These are phyloP conservation scores for Canna indica DNA, from an alignment of 176 grass and related monocot species.

Conservation along the genomic window DNA sequence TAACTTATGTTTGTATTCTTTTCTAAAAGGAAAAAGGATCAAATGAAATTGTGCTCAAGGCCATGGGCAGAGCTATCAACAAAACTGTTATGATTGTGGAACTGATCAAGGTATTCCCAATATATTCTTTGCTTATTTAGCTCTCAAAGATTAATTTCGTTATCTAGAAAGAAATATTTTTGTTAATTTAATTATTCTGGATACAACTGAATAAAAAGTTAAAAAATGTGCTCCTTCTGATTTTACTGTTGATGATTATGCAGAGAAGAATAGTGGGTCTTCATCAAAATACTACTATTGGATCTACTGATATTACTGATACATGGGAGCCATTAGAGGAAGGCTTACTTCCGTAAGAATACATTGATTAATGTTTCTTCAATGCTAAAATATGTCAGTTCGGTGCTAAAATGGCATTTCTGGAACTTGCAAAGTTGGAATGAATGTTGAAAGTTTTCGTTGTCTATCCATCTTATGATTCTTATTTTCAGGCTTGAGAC, in stretches of 20 bases:
- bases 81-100: constrained; percentile 98
- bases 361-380: constrained; percentile 1
- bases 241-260: constrained; percentile 2
- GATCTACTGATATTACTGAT: constrained; percentile 96
- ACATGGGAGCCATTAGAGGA: constrained; percentile 98
- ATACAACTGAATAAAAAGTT: neutral
- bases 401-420: neutral
- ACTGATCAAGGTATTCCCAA: constrained; percentile 73
- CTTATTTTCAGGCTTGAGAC: constrained; percentile 69
- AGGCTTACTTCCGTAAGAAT: constrained; percentile 90
- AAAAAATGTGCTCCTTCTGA: neutral
- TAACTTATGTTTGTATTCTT: neutral
- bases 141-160: neutral
- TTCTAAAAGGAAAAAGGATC: constrained; percentile 68
- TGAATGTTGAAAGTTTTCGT: neutral
- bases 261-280: constrained; percentile 97
- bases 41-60: constrained; percentile 93
- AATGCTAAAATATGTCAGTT: constrained; percentile 7
- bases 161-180: neutral
- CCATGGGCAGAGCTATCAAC: constrained; percentile 98
- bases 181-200: neutral
- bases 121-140: constrained; percentile 2
- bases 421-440: neutral
- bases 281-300: constrained; percentile 71
- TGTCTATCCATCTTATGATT: too few relatives aligned